Percentiles rank a stretch among this genome's conserved stretches.
Evolutionary conservation across 306 rosid genomes (phyloP).

Genomic region (Castanea sativa): DNA sequence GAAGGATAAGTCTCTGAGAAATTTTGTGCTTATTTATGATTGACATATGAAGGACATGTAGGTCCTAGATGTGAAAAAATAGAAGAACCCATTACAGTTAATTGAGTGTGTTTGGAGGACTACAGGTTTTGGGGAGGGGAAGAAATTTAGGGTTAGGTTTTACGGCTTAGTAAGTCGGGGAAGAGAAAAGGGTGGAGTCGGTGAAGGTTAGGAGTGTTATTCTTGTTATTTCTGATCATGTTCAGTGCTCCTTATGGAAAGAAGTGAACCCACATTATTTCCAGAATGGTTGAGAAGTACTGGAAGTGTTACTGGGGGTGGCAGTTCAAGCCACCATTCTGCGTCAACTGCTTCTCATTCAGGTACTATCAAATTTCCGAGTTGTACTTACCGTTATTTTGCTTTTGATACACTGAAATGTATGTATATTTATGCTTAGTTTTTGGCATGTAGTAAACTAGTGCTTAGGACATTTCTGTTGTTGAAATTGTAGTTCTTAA

Average conservation of each 20-base stretch:
- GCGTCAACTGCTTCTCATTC: constrained; percentile 63
- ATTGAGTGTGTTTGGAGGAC: constrained; percentile 23
- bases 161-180: constrained; percentile 10
- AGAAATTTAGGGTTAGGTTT: constrained; percentile 5
- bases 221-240: constrained; percentile 59
- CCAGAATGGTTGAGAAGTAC: constrained; percentile 98
- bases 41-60: background rate
- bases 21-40: background rate
- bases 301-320: constrained; percentile 82
- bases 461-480: background rate
- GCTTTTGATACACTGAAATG: background rate
- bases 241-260: constrained; percentile 93
- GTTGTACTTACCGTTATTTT: background rate
- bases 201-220: constrained; percentile 48
- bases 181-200: constrained; percentile 35
- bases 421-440: background rate
- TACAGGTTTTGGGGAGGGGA: constrained; percentile 18
- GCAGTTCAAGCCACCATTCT: constrained; percentile 87
- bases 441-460: background rate
- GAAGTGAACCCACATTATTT: constrained; percentile 98
- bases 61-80: background rate
- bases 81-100: background rate
- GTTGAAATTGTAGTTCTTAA: background rate
- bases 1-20: constrained; percentile 9
- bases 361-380: constrained; percentile 39